These are phyloP conservation scores for Corymbia citriodora DNA, from an alignment of 441 rosid genomes.

Conservation along the genomic window DNA sequence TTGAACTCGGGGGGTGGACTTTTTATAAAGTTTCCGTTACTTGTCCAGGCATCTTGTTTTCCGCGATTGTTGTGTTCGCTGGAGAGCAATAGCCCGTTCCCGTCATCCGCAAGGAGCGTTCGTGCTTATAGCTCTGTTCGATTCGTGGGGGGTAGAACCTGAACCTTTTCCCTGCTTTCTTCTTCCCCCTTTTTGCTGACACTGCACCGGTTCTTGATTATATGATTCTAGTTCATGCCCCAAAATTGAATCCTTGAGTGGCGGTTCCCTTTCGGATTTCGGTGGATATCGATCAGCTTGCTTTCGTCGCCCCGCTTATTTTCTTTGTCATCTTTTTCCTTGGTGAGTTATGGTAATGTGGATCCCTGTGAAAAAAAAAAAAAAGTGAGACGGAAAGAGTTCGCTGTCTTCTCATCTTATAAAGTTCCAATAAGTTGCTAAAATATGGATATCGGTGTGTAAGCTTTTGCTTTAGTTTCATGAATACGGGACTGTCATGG, in stretches of 20 bases:
- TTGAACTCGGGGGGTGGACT: neutral
- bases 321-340: neutral
- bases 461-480: neutral
- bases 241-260: neutral
- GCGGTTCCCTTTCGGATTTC: neutral
- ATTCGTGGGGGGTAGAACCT: neutral
- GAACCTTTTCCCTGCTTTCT: neutral
- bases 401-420: neutral
- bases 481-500: neutral
- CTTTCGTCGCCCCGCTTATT: neutral
- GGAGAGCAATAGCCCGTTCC: neutral
- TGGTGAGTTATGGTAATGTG: neutral
- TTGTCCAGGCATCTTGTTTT: neutral
- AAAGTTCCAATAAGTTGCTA: neutral
- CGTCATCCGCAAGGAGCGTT: neutral
- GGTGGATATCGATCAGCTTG: neutral
- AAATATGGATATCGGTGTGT: neutral
- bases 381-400: neutral
- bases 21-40: neutral
- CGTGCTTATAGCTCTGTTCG: neutral
- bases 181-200: neutral
- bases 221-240: neutral
- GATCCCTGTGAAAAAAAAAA: neutral
- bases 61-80: neutral
- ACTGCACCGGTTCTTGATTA: neutral